Conservation (phyloP, 2,329 filamentous ascomycete species). For the Coniochaeta hoffmannii region DNA sequence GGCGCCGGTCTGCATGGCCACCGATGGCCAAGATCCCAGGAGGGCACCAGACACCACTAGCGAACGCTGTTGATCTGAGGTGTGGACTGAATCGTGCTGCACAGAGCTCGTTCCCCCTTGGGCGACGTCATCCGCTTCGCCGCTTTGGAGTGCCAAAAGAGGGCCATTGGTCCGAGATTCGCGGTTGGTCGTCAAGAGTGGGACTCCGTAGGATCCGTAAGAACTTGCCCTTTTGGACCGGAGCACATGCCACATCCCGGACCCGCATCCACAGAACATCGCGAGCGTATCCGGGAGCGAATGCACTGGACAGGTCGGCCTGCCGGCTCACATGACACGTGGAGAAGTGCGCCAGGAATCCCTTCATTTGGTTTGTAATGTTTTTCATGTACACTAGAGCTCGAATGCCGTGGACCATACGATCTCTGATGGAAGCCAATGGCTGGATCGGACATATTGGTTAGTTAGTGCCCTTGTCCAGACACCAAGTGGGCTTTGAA, state of each 20-base stretch:
- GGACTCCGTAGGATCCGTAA: background rate
- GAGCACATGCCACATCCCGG: background rate
- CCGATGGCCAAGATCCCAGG: background rate
- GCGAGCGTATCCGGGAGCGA: background rate
- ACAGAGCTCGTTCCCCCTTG: background rate
- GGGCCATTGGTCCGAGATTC: background rate
- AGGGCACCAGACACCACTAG: background rate
- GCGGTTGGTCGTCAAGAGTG: background rate
- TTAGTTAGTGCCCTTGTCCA: too few relatives aligned
- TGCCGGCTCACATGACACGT: background rate
- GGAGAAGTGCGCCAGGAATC: background rate
- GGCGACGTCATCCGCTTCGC: background rate
- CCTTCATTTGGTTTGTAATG: too few relatives aligned
- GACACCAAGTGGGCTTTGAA: background rate
- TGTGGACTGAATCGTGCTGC: background rate
- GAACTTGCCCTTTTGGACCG: background rate
- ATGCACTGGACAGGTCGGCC: background rate
- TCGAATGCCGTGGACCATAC: too few relatives aligned
- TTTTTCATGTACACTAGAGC: too few relatives aligned
- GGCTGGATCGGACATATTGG: too few relatives aligned
- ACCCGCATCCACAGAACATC: background rate
- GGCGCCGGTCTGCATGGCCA: background rate
- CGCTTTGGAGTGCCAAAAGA: background rate
- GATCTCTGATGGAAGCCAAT: too few relatives aligned
- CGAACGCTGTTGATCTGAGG: background rate